Base-by-base conservation (phyloP, 495 filamentous ascomycete genomes). In the Umbilicaria muhlenbergii region DNA sequence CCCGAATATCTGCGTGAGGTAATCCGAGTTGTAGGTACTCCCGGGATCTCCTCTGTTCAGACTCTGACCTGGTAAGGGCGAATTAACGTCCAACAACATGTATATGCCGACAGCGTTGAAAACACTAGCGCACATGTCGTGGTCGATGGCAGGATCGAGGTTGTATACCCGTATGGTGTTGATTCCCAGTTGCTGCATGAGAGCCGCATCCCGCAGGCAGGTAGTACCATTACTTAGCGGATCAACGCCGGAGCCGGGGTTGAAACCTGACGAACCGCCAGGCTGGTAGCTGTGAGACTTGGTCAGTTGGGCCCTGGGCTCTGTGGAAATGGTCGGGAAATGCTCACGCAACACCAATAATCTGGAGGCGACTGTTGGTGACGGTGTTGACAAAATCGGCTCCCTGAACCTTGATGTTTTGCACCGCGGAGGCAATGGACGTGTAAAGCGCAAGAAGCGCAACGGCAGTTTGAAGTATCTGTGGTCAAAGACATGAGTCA, bases 141-240 rank as follows among this genome's bases (percentile, higher is more conserved):
- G 89, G 67, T 93, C 83, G 46, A 85, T 53, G 37, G 73, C 64
- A 11, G 89, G 88, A 55, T 84, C 77, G 42, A 95, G 58, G 69
- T 94, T 96, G 70, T 96, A 96, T 8, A 91, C 75, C 48, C 89
- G 84, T 60, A 96, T 89, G 24, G 86, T 80, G 68, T 96, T 94
- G 49, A 91, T 63, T 63, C 80, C 82, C 43, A 96, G 68, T 19
- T 71, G 59, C 68, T 96, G 89, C 75, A 96, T 85, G 18, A 96
- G 66, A 10, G 86, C 86, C 39, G 91, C 89, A 70, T 96, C 89
- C 39, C 89, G 80, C 51, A 89, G 63, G 67, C 89, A 96, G 42
- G 73, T 67, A 24, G 77, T 71, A 18, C 65, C 68, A 58, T 94
- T 69, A 53, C 73, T 86, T 39, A 96, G 68, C 39, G 88, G 80